These are phyloP conservation scores for Huiozyma sinensis DNA, from an alignment of 805 yeast species.

Conservation along the genomic window DNA sequence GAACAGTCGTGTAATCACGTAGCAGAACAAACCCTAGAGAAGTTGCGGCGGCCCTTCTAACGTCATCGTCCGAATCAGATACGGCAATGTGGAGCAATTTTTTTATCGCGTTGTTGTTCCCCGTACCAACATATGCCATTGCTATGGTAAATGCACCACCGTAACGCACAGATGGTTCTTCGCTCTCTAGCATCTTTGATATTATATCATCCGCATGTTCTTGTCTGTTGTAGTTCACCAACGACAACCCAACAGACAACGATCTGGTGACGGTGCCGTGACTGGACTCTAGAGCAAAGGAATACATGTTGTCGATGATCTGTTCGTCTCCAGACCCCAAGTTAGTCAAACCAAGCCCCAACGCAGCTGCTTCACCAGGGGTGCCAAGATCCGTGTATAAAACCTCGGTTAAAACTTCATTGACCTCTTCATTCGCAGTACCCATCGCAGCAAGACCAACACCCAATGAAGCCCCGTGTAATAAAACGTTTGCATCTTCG, in stretches of 20 bases:
- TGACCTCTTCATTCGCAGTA: conserved; percentile 58
- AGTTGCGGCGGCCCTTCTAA: conserved; percentile 90
- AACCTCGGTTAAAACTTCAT: conserved; percentile 74
- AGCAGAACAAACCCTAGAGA: conserved; percentile 83
- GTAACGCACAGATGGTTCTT: conserved; percentile 77
- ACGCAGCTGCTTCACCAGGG: conserved; percentile 93
- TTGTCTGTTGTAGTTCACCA: conserved; percentile 78
- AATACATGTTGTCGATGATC: conserved; percentile 68
- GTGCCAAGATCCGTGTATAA: conserved; percentile 84
- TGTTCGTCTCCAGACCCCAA: conserved; percentile 73
- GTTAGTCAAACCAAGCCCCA: conserved; percentile 93
- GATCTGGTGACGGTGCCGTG: conserved; percentile 94
- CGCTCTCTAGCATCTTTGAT: conserved; percentile 55
- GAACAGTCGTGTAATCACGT: conserved; percentile 87
- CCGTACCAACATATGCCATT: conserved; percentile 93
- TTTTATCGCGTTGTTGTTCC: conserved; percentile 78
- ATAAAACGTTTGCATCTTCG: conserved; percentile 66
- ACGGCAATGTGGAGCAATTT: conserved; percentile 86
- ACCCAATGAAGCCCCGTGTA: conserved; percentile 95
- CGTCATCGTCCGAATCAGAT: conserved; percentile 92
- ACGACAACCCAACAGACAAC: conserved; percentile 80
- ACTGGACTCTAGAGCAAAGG: conserved; percentile 88
- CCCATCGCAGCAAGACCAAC: conserved; percentile 97
- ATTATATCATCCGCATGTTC: conserved; percentile 65
- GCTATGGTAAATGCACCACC: conserved; percentile 95